Evolutionary conservation across 495 filamentous ascomycete species (phyloP).

Genomic region (Trichoderma virens): DNA sequence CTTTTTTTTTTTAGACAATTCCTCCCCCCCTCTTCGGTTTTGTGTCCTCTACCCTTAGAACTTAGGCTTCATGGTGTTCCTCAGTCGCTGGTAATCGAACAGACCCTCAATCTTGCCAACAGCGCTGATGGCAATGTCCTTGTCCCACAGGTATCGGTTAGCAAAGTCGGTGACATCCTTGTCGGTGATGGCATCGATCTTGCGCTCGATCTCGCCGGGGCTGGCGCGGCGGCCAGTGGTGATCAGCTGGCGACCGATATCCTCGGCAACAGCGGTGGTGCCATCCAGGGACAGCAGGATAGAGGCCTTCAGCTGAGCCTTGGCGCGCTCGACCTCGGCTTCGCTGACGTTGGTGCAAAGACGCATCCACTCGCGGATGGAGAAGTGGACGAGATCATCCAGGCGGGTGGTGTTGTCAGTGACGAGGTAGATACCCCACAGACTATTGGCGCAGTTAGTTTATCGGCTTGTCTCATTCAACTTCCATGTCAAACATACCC

Average conservation of each 20-base stretch:
- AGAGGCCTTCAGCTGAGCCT: constrained; percentile 97
- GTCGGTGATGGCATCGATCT: constrained; percentile 79
- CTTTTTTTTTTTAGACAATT: neutral
- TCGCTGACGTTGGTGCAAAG: constrained; percentile 77
- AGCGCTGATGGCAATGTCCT: constrained; percentile 87
- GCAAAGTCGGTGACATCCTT: constrained; percentile 98
- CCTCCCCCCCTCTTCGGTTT: neutral
- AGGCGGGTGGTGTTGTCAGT: constrained; percentile 78
- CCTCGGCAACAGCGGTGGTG: constrained; percentile 93
- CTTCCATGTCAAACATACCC: constrained; percentile 69
- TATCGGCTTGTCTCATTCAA: neutral
- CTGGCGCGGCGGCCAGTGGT: constrained; percentile 87
- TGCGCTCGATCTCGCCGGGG: constrained; percentile 88
- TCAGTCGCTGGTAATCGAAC: constrained; percentile 82
- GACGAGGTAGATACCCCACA: constrained; percentile 99
- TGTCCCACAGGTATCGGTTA: constrained; percentile 86
- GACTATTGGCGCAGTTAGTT: constrained; percentile 40
- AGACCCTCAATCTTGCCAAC: constrained; percentile 87
- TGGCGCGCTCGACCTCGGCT: constrained; percentile 94
- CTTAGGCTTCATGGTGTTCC: constrained; percentile 65
- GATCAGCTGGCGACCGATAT: constrained; percentile 97
- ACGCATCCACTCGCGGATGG: constrained; percentile 95
- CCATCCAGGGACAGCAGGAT: constrained; percentile 95
- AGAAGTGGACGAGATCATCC: constrained; percentile 96
- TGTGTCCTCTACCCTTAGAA: constrained; percentile 9